Conservation (phyloP, 768 basidiomycete species). For the Lactarius evosmus region DNA sequence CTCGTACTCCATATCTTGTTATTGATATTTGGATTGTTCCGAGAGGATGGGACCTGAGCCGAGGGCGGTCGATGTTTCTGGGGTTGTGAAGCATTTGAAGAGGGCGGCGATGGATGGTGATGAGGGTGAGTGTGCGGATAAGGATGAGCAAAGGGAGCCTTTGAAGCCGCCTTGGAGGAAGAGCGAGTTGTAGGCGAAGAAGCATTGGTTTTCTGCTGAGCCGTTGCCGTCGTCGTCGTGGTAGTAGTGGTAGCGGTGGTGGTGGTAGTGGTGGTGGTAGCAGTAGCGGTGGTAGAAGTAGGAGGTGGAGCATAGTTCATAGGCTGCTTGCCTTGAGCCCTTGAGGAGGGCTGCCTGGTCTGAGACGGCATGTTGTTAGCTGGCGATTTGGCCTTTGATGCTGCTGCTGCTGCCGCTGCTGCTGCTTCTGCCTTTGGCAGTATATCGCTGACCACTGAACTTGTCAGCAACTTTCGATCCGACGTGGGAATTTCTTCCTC, state of each 20-base stretch:
- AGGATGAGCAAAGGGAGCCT: slow-evolving; percentile 54
- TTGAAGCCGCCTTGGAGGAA: slow-evolving; percentile 43
- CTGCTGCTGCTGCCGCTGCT: slow-evolving; percentile 14
- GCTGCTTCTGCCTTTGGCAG: slow-evolving; percentile 29
- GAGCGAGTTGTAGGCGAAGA: slow-evolving; percentile 35
- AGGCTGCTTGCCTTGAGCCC: slow-evolving; percentile 87
- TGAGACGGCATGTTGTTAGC: slow-evolving; percentile 29
- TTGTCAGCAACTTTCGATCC: slow-evolving; percentile 21
- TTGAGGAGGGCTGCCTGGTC: slow-evolving; percentile 49
- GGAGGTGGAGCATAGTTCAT: slow-evolving; percentile 61
- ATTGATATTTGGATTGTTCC: slow-evolving; percentile 33
- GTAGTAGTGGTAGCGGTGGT: slow-evolving; percentile 5
- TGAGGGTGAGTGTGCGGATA: slow-evolving; percentile 50
- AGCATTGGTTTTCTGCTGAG: slow-evolving; percentile 28
- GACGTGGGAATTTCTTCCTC: slow-evolving; percentile 22
- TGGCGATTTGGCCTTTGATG: slow-evolving; percentile 11
- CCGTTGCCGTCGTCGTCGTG: neutral
- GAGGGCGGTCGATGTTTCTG: slow-evolving; percentile 41
- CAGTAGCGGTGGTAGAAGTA: slow-evolving; percentile 37
- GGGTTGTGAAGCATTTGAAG: slow-evolving; percentile 40
- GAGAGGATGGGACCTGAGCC: slow-evolving; percentile 17
- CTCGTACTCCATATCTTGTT: slow-evolving; percentile 95
- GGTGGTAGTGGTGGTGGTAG: slow-evolving; percentile 33
- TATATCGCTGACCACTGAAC: slow-evolving; percentile 20
- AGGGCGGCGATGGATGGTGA: slow-evolving; percentile 54